Percentiles rank a stretch among this genome's conserved stretches.
These are phyloP conservation scores for Cercospora brassicicola DNA, from an alignment of 2,329 filamentous ascomycete species.

Conservation along the genomic window DNA sequence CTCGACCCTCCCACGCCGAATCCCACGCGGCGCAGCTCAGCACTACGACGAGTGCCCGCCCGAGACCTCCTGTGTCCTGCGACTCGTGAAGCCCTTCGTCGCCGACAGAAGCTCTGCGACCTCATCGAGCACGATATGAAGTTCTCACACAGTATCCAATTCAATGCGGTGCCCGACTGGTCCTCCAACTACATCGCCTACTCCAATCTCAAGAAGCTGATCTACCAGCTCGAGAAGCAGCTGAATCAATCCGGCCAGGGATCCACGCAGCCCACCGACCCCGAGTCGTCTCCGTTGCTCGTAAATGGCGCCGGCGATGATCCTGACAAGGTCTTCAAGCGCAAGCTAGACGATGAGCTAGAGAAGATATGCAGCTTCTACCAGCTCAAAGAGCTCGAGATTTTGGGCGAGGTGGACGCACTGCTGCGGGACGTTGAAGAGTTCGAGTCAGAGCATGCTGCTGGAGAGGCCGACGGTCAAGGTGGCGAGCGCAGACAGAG, in stretches of 20 bases:
- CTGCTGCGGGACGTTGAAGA: slow-evolving; percentile 72
- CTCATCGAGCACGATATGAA: slow-evolving; percentile 90
- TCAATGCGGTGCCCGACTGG: slow-evolving; percentile 99
- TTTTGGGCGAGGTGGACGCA: slow-evolving; percentile 75
- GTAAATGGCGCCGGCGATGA: slow-evolving; percentile 55
- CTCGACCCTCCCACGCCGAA: slow-evolving; percentile 30
- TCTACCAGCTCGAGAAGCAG: slow-evolving; percentile 91
- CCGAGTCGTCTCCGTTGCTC: slow-evolving; percentile 83
- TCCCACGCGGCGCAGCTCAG: neutral
- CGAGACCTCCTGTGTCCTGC: slow-evolving; percentile 17
- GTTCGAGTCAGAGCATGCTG: slow-evolving; percentile 60
- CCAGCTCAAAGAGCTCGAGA: slow-evolving; percentile 81
- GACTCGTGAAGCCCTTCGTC: slow-evolving; percentile 22
- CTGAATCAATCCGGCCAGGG: slow-evolving; percentile 56
- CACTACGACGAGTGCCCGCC: neutral
- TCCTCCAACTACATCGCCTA: slow-evolving; percentile 97
- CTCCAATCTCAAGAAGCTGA: slow-evolving; percentile 97
- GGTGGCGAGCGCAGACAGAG: slow-evolving; percentile 35
- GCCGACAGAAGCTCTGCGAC: slow-evolving; percentile 63
- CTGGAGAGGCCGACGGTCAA: slow-evolving; percentile 35
- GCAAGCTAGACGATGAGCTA: slow-evolving; percentile 80
- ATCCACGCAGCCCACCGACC: slow-evolving; percentile 56
- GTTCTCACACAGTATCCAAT: slow-evolving; percentile 99
- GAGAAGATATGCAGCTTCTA: slow-evolving; percentile 95
- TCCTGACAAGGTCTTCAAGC: slow-evolving; percentile 77